Evolutionary conservation across 345 rosid species (phyloP), one percentile per base, ranked within the genome.

Genomic region (Diplotaxis tenuifolia): DNA sequence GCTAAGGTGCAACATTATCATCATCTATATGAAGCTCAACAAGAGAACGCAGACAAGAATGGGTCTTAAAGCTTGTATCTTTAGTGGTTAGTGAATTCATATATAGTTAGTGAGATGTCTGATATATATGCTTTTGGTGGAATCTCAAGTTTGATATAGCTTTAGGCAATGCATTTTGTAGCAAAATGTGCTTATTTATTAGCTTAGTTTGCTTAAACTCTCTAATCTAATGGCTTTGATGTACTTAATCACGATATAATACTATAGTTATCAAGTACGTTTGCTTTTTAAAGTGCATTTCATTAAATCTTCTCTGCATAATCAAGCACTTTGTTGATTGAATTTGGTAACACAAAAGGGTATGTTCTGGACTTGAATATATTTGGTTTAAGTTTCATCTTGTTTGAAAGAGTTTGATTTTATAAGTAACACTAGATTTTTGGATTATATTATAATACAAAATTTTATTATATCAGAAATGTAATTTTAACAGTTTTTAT

Each of bases 101-200:
- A 57, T 53, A 57, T 32, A 42, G 14, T 16, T 34, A 56, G 64
- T 38, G 54, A 25, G 27, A 68, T 38, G 19, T 53, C 58, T 40
- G 64, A 68, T 34, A 68, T 68, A 54, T 22, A 54, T 54, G 62
- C 52, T 34, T 68, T 68, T 23, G 74, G n/a, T 70, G 57, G 32
- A 58, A 27, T 45, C 66, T 70, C 58, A 42, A 42, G 65, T 29
- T 57, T 36, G 5, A 40, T 58, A 40, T 58, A 58, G 42, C 65
- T 57, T 68, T 16, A 53, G 64, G 55, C 12, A 11, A 19, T 56
- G 53, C 36, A 66, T 29, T 50, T 66, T 28, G 47, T 32, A 29
- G 29, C 61, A 67, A 57, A 20, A 29, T 50, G 60, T 56, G 63
- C 25, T 68, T 4, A 21, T 21, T 53, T 50, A 11, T 20, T 68